Base-by-base conservation (phyloP, 1,139 yeast genomes). In the Taphrina confusa region DNA sequence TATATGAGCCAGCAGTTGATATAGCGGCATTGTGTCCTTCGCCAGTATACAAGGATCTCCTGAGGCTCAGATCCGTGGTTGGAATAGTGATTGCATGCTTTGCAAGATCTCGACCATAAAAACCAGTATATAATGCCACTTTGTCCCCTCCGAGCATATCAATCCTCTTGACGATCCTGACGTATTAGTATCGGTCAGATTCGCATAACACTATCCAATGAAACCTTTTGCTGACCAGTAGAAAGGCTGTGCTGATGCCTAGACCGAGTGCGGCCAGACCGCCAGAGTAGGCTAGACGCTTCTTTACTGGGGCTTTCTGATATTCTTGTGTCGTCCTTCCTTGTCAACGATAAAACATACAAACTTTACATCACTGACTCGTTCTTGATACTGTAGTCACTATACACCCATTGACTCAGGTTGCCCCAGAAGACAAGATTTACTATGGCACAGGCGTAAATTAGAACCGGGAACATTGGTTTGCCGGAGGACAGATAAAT, bases 371-470 rank as follows among this genome's bases (percentile, higher is more conserved):
- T 5, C 8, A 25, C 31, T 23, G n/a, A 28, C 39, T 25, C 58
- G 22, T 54, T 37, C 33, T 51, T 52, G 45, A 54, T 51, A 14
- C 44, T 31, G 18, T 44, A 54, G 44, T 54, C 58, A 20, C 27
- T 22, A 23, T 28, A 54, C 8, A 44, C 51, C 58, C 58, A 54
- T 12, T 45, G 39, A 22, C 51, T 46, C 14, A 54, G 34, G 22
- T 54, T 54, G 14, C 58, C 58, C 58, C 58, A 54, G 23, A 54
- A 54, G 23, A 54, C 45, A 14, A 54, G 25, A 27, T 54, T 54
- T 34, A 54, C 49, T 23, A 36, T 16, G 28, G 58, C 50, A 23
- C 44, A 54, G n/a, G 58, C 50, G 34, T 54, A 54, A 11, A 54
- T 11, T 20, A 54, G 16, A 20, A 44, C 8, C 6, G 58, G 58